Conservation (phyloP, 306 rosid genomes). For the Rubus idaeus region DNA sequence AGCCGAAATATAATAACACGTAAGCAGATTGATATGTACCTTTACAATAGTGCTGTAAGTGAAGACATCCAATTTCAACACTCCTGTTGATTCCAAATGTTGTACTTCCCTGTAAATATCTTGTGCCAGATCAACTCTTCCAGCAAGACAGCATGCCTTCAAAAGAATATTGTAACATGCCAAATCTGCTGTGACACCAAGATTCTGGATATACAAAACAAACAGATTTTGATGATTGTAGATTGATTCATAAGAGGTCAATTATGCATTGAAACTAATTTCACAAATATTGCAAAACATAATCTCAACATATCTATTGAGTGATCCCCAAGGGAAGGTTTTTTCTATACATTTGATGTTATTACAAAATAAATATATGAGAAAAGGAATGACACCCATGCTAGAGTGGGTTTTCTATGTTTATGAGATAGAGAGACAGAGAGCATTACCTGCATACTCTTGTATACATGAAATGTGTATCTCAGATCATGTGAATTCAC, state of each 20-base stretch:
- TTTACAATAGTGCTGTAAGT: slow-evolving; percentile 96
- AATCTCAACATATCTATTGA: background rate
- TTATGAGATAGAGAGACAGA: slow-evolving; percentile 18
- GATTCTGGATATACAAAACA: slow-evolving; percentile 57
- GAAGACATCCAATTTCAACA: slow-evolving; percentile 82
- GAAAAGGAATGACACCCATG: background rate
- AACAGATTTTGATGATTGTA: slow-evolving; percentile 20
- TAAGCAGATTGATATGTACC: slow-evolving; percentile 42
- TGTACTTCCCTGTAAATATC: slow-evolving; percentile 78
- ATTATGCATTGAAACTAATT: background rate
- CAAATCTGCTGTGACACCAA: slow-evolving; percentile 69
- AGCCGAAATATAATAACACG: background rate
- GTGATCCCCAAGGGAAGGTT: background rate
- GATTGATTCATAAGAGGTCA: slow-evolving; percentile 25
- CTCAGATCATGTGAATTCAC: slow-evolving; percentile 78
- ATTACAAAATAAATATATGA: background rate
- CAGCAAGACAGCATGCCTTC: slow-evolving; percentile 88
- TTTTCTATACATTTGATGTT: background rate
- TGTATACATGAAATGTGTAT: slow-evolving; percentile 62
- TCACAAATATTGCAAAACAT: background rate
- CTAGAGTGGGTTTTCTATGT: too few relatives aligned
- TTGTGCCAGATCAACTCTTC: slow-evolving; percentile 91
- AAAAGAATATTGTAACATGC: slow-evolving; percentile 88
- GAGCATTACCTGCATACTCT: slow-evolving; percentile 64
- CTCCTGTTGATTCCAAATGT: slow-evolving; percentile 72